These are phyloP conservation scores for Margaritispora aquatica DNA, from an alignment of 495 filamentous ascomycete genomes.

Conservation along the genomic window DNA sequence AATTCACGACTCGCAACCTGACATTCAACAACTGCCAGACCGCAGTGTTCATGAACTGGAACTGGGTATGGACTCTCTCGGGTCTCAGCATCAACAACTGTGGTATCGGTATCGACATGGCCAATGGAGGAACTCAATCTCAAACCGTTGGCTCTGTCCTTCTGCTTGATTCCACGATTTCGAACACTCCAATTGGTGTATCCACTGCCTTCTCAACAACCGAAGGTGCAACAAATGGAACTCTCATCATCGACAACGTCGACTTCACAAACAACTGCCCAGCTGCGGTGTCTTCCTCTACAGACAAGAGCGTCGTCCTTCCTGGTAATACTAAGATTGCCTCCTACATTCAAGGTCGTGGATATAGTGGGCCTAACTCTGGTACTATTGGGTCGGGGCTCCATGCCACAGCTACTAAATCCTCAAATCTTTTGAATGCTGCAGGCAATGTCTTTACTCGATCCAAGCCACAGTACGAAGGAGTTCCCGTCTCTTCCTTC, in stretches of 20 bases:
- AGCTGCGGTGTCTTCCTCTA: constrained; percentile 46
- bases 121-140: constrained; percentile 25
- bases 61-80: constrained; percentile 71
- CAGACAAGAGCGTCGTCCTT: constrained; percentile 53
- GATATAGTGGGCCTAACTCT: constrained; percentile 43
- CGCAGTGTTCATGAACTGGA: constrained; percentile 65
- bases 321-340: constrained; percentile 62
- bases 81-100: constrained; percentile 77
- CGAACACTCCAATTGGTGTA: constrained; percentile 66
- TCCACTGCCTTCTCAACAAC: constrained; percentile 64
- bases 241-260: constrained; percentile 81
- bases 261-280: constrained; percentile 53
- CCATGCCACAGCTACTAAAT: constrained; percentile 46
- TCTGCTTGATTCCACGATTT: constrained; percentile 72
- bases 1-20: constrained; percentile 90
- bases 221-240: constrained; percentile 62
- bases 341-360: constrained; percentile 70
- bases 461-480: constrained; percentile 70
- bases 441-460: constrained; percentile 56
- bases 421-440: constrained; percentile 46
- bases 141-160: constrained; percentile 44
- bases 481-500: constrained; percentile 49
- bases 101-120: constrained; percentile 75
- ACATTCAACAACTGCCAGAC: constrained; percentile 86
- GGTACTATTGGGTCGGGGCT: constrained; percentile 45